Conservation (phyloP, 2,329 filamentous ascomycete species). For the Calonectria fujianensis region DNA sequence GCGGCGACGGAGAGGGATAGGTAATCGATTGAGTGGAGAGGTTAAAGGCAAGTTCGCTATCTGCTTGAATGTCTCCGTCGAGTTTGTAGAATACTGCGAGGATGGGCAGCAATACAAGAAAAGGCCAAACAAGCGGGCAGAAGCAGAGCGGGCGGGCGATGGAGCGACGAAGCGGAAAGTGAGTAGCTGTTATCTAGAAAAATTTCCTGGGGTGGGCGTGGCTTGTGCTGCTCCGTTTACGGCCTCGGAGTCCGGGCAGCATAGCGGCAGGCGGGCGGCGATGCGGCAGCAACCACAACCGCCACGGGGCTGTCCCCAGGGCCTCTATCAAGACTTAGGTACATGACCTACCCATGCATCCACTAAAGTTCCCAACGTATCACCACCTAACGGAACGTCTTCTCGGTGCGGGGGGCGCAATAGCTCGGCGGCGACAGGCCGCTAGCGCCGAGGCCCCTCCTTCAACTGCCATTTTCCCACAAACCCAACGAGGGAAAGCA, state of each 20-base stretch:
- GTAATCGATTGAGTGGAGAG: slow-evolving; percentile 21
- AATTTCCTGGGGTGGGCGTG: slow-evolving; percentile 56
- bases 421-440: slow-evolving; percentile 14
- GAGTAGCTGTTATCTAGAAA: slow-evolving; percentile 53
- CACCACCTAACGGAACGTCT: slow-evolving; percentile 19
- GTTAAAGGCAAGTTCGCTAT: too few species aligned
- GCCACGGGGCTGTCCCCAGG: slow-evolving; percentile 6
- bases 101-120: slow-evolving; percentile 2
- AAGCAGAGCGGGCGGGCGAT: slow-evolving; percentile 20
- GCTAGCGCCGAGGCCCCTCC: slow-evolving; percentile 22
- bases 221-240: slow-evolving; percentile 59
- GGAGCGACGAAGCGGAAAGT: slow-evolving; percentile 34
- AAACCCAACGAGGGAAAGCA: not conserved
- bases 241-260: slow-evolving; percentile 60
- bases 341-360: slow-evolving; percentile 18
- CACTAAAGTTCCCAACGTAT: slow-evolving; percentile 25
- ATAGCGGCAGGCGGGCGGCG: slow-evolving; percentile 24
- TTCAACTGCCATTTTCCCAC: slow-evolving; percentile 12
- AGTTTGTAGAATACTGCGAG: not conserved
- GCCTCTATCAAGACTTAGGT: slow-evolving; percentile 3
- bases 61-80: not conserved
- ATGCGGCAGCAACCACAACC: slow-evolving; percentile 19
- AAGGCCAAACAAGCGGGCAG: slow-evolving; percentile 10
- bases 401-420: slow-evolving; percentile 18
- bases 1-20: not conserved